Evolutionary conservation across 805 yeast genomes (phyloP).

Genomic region (Wickerhamomyces canadensis): DNA sequence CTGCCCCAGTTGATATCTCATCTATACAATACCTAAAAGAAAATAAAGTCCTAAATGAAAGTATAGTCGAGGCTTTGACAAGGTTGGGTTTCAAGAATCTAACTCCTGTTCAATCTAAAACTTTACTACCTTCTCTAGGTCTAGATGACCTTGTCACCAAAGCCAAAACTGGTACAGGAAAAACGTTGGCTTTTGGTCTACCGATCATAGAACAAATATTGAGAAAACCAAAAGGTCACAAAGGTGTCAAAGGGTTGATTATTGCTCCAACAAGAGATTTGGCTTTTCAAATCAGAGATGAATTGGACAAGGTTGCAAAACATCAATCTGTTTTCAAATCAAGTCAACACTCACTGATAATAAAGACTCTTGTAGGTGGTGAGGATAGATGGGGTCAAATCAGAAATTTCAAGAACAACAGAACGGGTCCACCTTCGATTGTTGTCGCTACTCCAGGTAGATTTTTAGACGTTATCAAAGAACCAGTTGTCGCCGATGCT

Average conservation of each 20-base stretch:
- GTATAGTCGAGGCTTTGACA: conserved; percentile 30
- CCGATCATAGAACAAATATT: conserved; percentile 63
- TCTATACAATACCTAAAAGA: conserved; percentile 22
- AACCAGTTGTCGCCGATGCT: conserved; percentile 36
- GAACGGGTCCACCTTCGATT: conserved; percentile 43
- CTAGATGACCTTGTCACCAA: conserved; percentile 72
- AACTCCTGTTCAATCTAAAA: conserved; percentile 64
- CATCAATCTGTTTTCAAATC: conserved; percentile 14
- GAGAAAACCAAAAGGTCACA: conserved; percentile 25
- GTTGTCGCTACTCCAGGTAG: conserved; percentile 91
- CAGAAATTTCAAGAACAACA: conserved; percentile 23
- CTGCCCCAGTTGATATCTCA: conserved; percentile 3
- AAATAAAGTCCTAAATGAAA: conserved; percentile 24
- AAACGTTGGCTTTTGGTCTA: conserved; percentile 82
- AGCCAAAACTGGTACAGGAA: conserved; percentile 95
- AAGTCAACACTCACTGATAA: conserved; percentile 27
- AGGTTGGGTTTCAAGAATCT: conserved; percentile 44
- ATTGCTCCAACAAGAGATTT: conserved; percentile 90
- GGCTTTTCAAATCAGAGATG: conserved; percentile 74
- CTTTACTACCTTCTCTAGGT: conserved; percentile 52
- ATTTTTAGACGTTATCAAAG: conserved; percentile 53
- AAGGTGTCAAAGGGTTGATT: conserved; percentile 53
- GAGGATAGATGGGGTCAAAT: conserved; percentile 36
- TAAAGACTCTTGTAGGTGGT: conserved; percentile 68
- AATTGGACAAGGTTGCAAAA: conserved; percentile 45